Evolutionary conservation across 2,329 filamentous ascomycete genomes (phyloP).

Genomic region (Beauveria medogensis): DNA sequence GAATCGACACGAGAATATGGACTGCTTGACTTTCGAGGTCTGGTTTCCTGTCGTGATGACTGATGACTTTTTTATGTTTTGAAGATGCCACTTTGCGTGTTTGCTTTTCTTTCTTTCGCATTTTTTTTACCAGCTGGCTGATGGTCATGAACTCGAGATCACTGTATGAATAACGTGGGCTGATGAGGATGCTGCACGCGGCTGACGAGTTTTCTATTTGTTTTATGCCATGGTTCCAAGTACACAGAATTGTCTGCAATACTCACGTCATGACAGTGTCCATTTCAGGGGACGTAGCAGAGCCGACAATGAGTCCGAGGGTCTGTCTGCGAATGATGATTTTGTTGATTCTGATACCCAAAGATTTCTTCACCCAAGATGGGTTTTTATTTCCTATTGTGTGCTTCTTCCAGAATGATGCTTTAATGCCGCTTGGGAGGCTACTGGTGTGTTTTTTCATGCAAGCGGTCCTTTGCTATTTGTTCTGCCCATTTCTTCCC

Average conservation of each 20-base stretch:
- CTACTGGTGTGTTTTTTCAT: neutral
- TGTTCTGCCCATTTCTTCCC: neutral
- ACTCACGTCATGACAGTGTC: constrained; percentile 10
- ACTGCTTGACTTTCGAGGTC: neutral
- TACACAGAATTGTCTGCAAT: constrained; percentile 7
- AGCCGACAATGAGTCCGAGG: neutral
- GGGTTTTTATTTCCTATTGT: neutral
- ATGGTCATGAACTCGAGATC: neutral
- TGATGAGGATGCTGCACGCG: neutral
- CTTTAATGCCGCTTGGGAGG: neutral
- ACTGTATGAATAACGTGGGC: constrained; percentile 1
- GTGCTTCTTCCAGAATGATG: neutral
- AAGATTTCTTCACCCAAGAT: neutral
- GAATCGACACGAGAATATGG: neutral
- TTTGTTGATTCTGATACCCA: constrained; percentile 11
- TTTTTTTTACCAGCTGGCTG: neutral
- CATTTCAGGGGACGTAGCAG: neutral
- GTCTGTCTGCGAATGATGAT: constrained; percentile 3
- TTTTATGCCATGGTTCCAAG: neutral
- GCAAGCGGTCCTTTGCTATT: neutral
- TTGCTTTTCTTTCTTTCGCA: neutral
- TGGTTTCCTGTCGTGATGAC: neutral
- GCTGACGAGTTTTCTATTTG: neutral
- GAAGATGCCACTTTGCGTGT: neutral
- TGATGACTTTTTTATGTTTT: neutral